Conservation (phyloP, 2,329 filamentous ascomycete species). For the Colletotrichum destructivum region DNA sequence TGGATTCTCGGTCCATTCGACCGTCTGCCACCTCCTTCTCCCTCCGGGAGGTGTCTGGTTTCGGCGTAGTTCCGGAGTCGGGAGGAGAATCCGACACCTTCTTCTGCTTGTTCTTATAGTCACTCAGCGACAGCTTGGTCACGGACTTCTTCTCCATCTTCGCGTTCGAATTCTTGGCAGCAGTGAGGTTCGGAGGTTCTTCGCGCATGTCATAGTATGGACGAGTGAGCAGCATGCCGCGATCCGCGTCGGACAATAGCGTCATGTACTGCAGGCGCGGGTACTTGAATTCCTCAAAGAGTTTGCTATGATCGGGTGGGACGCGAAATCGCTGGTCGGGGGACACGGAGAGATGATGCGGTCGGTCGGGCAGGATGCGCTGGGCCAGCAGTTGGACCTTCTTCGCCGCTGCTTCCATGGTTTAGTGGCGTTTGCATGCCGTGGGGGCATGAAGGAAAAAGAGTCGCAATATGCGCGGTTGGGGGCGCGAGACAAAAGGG, state of each 20-base stretch:
- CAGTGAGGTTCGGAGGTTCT: conserved; percentile 60
- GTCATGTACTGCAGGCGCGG: conserved; percentile 71
- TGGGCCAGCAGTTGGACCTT: conserved; percentile 68
- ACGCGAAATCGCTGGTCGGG: conserved; percentile 64
- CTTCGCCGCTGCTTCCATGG: conserved; percentile 73
- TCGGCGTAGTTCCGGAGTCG: conserved; percentile 43
- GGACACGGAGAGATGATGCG: conserved; percentile 68
- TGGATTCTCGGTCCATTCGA: conserved; percentile 42
- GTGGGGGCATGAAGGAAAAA: conserved; percentile 37
- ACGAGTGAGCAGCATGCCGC: conserved; percentile 70
- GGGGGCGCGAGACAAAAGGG: conserved; percentile 14
- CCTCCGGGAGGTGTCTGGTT: conserved; percentile 48
- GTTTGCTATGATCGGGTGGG: conserved; percentile 57
- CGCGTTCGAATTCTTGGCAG: conserved; percentile 57
- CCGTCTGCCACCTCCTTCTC: conserved; percentile 40
- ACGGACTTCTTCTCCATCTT: conserved; percentile 64
- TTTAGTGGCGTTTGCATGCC: conserved; percentile 53
- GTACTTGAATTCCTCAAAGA: conserved; percentile 65
- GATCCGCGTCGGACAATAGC: conserved; percentile 70
- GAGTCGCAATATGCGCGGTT: conserved; percentile 31
- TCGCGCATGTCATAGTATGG: conserved; percentile 72
- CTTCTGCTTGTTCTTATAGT: conserved; percentile 71
- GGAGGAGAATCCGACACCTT: conserved; percentile 46
- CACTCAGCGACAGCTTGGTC: conserved; percentile 69
- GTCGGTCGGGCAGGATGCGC: conserved; percentile 65